A percentile compares a stretch with the other conserved stretches of the same genome.
These are phyloP conservation scores for Podospora pseudocomata DNA, from an alignment of 495 filamentous ascomycete species.

Conservation along the genomic window DNA sequence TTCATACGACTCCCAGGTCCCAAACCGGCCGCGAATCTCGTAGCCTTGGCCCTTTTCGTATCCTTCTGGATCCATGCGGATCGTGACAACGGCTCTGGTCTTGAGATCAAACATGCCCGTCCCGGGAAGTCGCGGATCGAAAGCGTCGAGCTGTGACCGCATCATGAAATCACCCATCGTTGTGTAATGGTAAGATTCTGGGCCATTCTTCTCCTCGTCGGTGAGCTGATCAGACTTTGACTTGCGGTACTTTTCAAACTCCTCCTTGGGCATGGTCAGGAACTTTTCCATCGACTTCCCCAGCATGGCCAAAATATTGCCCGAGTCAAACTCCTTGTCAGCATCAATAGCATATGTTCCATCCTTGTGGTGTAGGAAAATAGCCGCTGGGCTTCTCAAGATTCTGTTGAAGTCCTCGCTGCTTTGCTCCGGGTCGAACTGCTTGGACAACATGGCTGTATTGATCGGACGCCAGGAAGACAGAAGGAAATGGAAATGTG, in stretches of 20 bases:
- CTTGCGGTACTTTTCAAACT: constrained; percentile 80
- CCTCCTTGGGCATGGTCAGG: constrained; percentile 73
- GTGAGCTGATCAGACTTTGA: constrained; percentile 58
- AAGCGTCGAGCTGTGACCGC: constrained; percentile 92
- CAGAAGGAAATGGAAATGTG: constrained; percentile 90
- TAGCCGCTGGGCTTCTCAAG: constrained; percentile 65
- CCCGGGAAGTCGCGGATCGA: constrained; percentile 81
- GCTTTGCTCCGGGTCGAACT: constrained; percentile 52
- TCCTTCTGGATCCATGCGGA: constrained; percentile 76
- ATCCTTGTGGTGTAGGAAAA: constrained; percentile 81
- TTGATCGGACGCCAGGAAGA: constrained; percentile 78
- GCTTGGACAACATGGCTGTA: constrained; percentile 56
- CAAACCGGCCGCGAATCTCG: constrained; percentile 71
- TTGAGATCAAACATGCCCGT: constrained; percentile 97
- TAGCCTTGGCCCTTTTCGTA: constrained; percentile 79
- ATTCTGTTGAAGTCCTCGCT: constrained; percentile 65
- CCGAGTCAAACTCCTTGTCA: constrained; percentile 85
- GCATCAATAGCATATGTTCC: constrained; percentile 94
- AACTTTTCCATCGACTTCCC: constrained; percentile 96
- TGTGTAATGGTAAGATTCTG: constrained; percentile 85
- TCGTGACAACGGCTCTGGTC: constrained; percentile 83
- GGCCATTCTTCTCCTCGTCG: constrained; percentile 60
- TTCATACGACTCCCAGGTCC: constrained; percentile 85
- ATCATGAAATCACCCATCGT: constrained; percentile 85
- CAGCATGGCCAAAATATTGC: constrained; percentile 82